phyloP scores from a whole-genome alignment of 2,329 filamentous ascomycete genomes.

The Metarhizium robertsii region DNA sequence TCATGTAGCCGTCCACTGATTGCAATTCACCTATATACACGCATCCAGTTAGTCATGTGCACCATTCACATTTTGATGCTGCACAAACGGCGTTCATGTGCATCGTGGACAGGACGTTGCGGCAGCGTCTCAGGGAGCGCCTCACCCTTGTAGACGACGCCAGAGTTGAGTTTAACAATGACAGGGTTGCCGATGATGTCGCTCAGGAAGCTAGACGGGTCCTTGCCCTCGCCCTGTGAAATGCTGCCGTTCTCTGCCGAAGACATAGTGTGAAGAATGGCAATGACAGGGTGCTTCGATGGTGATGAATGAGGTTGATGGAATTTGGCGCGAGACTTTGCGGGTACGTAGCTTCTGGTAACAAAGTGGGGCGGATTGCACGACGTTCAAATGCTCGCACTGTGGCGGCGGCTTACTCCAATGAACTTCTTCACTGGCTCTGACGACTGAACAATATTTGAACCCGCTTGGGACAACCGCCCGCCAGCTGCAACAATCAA shows the following conservation, averaged over 20 bases:
- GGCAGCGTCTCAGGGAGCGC: no score
- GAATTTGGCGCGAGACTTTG: no score
- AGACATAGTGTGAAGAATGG: conserved; percentile 3
- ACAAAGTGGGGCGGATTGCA: no score
- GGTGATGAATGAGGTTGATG: background rate
- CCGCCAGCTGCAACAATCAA: background rate
- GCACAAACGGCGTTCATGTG: no score
- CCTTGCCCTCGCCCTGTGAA: conserved; percentile 64
- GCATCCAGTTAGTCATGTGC: background rate
- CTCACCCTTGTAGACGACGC: conserved; percentile 91
- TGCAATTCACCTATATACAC: conserved; percentile 69
- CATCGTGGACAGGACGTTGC: no score
- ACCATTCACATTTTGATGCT: no score
- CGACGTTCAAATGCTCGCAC: no score
- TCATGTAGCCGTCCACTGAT: conserved; percentile 99
- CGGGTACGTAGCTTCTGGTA: no score
- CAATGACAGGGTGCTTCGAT: background rate
- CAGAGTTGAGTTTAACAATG: conserved; percentile 97
- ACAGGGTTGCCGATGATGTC: conserved; percentile 93
- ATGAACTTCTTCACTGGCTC: no score
- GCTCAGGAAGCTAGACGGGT: conserved; percentile 85
- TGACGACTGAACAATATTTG: no score
- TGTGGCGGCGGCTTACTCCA: no score
- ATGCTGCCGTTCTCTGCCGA: conserved; percentile 58
- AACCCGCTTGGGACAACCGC: no score